Conservation (phyloP, 768 basidiomycete species). For the Boletales sp. region DNA sequence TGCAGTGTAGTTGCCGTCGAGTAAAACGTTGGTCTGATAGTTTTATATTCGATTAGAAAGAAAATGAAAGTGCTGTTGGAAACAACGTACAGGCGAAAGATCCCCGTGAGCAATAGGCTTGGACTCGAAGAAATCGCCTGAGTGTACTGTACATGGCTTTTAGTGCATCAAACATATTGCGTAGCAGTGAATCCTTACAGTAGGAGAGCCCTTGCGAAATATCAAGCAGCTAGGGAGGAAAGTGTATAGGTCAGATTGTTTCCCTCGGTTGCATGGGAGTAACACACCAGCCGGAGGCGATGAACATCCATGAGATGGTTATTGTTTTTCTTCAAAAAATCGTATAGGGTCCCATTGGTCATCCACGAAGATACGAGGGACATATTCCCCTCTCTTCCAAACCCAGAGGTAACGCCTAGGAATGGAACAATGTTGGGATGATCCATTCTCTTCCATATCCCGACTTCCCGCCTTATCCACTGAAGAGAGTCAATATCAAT, state of each 20-base stretch:
- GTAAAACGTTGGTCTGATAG: background rate
- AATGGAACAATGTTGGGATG: background rate
- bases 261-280: no score
- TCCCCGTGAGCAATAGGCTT: background rate
- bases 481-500: background rate
- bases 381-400: background rate
- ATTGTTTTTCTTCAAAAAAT: background rate
- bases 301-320: no score
- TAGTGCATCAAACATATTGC: background rate
- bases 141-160: background rate
- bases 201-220: background rate
- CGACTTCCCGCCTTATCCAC: background rate
- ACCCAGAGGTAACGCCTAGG: background rate
- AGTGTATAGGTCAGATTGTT: no score
- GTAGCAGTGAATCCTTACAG: background rate
- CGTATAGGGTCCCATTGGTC: background rate
- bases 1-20: background rate
- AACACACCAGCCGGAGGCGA: background rate
- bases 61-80: background rate
- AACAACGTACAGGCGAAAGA: background rate
- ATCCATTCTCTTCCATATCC: background rate
- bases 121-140: background rate
- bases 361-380: background rate
- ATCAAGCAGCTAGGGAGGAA: background rate
- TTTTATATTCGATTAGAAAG: background rate